Evolutionary conservation across 1,139 yeast genomes (phyloP).

Genomic region (Magnusiomyces tetraspermus): DNA sequence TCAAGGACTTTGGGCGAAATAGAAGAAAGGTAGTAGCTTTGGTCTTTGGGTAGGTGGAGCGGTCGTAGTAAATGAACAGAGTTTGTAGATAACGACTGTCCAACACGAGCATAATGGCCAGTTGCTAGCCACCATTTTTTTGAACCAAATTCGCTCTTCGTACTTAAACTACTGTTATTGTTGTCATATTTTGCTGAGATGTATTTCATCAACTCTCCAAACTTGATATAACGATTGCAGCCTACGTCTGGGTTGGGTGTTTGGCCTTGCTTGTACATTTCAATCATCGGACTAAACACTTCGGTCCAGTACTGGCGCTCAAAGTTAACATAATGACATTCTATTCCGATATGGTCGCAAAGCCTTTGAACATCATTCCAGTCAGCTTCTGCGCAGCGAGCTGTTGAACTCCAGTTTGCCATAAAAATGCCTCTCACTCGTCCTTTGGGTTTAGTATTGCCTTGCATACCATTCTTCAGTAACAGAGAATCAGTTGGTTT

Average conservation of each 20-base stretch:
- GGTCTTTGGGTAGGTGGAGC: constrained; percentile 60
- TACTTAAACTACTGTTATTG: constrained; percentile 16
- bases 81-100: constrained; percentile 18
- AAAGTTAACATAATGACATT: constrained; percentile 69
- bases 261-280: constrained; percentile 54
- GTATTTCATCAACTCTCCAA: constrained; percentile 62
- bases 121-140: constrained; percentile 76
- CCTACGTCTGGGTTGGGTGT: constrained; percentile 96
- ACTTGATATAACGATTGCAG: constrained; percentile 77
- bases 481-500: not conserved
- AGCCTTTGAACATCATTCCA: constrained; percentile 76
- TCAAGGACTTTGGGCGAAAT: constrained; percentile 42
- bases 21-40: constrained; percentile 78
- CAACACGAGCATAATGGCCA: constrained; percentile 77
- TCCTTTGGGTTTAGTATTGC: constrained; percentile 20
- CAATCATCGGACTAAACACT: constrained; percentile 88
- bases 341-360: constrained; percentile 50
- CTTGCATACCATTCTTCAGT: not conserved
- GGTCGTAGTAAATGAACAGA: constrained; percentile 50
- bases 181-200: constrained; percentile 33
- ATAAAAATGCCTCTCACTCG: constrained; percentile 75
- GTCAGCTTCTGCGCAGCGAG: constrained; percentile 73
- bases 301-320: constrained; percentile 88
- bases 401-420: constrained; percentile 80
- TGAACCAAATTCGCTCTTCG: constrained; percentile 20